phyloP scores from a whole-genome alignment of 805 yeast species.

The Wickerhamiella galacta region DNA sequence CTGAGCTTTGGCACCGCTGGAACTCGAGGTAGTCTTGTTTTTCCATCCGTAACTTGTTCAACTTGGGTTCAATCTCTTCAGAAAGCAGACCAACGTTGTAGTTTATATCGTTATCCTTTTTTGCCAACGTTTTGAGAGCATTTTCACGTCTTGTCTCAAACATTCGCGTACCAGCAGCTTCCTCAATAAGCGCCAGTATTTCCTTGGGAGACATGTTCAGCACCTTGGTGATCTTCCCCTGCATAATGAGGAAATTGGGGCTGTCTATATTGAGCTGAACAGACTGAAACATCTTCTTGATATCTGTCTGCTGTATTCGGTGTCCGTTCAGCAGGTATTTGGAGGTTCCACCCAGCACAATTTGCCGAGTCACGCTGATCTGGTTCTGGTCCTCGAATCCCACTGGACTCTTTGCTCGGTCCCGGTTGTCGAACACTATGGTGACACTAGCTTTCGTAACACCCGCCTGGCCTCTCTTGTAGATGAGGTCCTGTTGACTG shows the following conservation, averaged over 20 bases:
- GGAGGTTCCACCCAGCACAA: constrained; percentile 78
- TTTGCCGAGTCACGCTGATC: constrained; percentile 82
- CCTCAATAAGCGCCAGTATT: constrained; percentile 80
- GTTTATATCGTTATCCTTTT: constrained; percentile 68
- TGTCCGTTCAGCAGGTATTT: constrained; percentile 91
- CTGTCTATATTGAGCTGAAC: constrained; percentile 92
- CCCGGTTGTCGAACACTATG: constrained; percentile 80
- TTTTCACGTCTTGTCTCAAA: constrained; percentile 86
- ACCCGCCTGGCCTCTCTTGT: constrained; percentile 96
- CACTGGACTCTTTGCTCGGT: constrained; percentile 60
- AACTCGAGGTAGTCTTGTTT: constrained; percentile 70
- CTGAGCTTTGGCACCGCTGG: constrained; percentile 67
- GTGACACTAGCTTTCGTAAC: constrained; percentile 94
- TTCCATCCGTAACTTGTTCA: constrained; percentile 63
- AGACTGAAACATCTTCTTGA: constrained; percentile 75
- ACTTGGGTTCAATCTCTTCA: constrained; percentile 88
- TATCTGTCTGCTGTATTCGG: constrained; percentile 88
- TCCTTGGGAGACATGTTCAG: constrained; percentile 91
- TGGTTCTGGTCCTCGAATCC: constrained; percentile 57
- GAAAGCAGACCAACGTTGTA: constrained; percentile 56
- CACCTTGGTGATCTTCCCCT: constrained; percentile 94
- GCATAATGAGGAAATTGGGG: constrained; percentile 96
- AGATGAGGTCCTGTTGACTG: constrained; percentile 81
- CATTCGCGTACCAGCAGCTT: constrained; percentile 95
- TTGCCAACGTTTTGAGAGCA: constrained; percentile 80